Evolutionary conservation across 2,329 filamentous ascomycete genomes (phyloP), one percentile per base, ranked within the genome.

Genomic region (Fusarium gaditjirri): DNA sequence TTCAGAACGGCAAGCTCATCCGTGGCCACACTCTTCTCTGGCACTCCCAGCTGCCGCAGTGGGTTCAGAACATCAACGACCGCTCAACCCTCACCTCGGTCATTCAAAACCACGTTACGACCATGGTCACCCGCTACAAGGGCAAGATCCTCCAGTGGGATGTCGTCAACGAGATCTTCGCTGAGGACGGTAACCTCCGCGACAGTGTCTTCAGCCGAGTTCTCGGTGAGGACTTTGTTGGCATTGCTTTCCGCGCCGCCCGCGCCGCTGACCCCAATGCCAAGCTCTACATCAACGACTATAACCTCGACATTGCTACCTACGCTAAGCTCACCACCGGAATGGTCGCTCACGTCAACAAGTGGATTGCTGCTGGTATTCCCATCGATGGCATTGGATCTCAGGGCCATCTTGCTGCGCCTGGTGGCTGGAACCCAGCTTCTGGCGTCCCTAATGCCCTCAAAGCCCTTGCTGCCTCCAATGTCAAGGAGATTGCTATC

Each of bases 241-340:
- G 84, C 27, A 91, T 92, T 75, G 92, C 92, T 39, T 94, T 94
- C 82, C 85, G 88, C 57, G 88, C 92, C 16, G 92, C 92, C 25
- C 87, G 88, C 56, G 84, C 85, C 13, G 91, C 90, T 68, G 92
- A 94, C 78, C 90, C 92, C 5, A 76, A 81, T 61, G 91, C 90
- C 6, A 91, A 91, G 81, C 85, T 94, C 42, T 94, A 93, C 84
- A 92, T 94, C 82, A 94, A 94, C 81, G 92, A 94, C 79, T 89
- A 86, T 81, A 92, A 92, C 83, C 86, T 92, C 57, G 91, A 92
- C 81, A 84, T 80, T 46, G 85, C 90, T 23, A 85, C 75, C 72
- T 86, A 87, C 75, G 83, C 86, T 70, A 94, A 94, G 84, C 87
- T 92, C 74, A 82, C 75, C 27, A 23, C 5, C 2, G 85, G 85